Evolutionary conservation across 192 early-diverging fungal genomes (phyloP).

Genomic region (Kickxella alabastrina): DNA sequence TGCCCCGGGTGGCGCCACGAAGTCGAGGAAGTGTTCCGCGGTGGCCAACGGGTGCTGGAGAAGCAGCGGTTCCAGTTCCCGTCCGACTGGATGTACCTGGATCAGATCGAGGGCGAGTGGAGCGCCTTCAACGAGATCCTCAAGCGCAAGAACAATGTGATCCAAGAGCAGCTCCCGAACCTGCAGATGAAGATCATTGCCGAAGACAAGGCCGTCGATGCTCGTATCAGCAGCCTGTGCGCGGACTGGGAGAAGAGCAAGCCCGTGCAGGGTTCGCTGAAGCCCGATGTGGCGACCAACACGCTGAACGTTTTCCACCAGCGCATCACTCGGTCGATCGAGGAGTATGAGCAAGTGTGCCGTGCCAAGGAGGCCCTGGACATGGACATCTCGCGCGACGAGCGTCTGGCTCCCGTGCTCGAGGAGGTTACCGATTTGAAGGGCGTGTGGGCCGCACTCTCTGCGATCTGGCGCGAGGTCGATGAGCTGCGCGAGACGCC

Average conservation of each 20-base stretch:
- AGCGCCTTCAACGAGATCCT: conserved; percentile 94
- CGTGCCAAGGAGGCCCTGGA: conserved; percentile 93
- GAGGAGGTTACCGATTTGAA: conserved; percentile 93
- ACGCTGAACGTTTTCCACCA: conserved; percentile 81
- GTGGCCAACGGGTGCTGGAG: conserved; percentile 89
- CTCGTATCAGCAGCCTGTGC: conserved; percentile 75
- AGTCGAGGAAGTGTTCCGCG: conserved; percentile 78
- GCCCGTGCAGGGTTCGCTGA: conserved; percentile 90
- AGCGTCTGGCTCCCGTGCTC: conserved; percentile 73
- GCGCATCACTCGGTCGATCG: conserved; percentile 72
- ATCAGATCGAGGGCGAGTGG: conserved; percentile 97
- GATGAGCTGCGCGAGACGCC: conserved; percentile 80
- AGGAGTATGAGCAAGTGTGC: conserved; percentile 81
- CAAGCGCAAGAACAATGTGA: conserved; percentile 80
- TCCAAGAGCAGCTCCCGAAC: conserved; percentile 92
- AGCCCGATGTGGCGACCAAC: conserved; percentile 78
- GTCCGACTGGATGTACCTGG: conserved; percentile 91
- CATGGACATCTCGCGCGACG: conserved; percentile 68
- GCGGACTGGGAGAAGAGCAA: conserved; percentile 94
- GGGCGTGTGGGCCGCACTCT: conserved; percentile 84
- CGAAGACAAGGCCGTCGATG: conserved; percentile 85
- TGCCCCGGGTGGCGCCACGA: conserved; percentile 71
- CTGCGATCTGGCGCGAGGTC: conserved; percentile 77
- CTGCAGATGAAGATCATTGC: conserved; percentile 92
- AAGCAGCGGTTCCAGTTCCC: conserved; percentile 93